Conservation (phyloP, 345 rosid species). For the Eucalyptus tenuipes region DNA sequence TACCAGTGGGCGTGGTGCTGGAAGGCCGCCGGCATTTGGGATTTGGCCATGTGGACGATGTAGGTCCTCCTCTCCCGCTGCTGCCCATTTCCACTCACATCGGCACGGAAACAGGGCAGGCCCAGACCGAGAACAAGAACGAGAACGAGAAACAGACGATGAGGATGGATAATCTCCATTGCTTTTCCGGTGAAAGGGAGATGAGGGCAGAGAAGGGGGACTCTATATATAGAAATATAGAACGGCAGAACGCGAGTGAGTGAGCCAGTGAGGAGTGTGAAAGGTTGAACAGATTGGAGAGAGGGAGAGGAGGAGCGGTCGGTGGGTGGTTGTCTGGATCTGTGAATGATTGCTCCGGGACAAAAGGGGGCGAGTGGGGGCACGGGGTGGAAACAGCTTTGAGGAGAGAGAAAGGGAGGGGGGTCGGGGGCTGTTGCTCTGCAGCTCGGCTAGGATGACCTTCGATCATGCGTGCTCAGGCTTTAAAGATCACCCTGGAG, state of each 20-base stretch:
- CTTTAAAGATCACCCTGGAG: neutral
- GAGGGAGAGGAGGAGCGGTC: neutral
- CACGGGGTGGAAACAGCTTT: neutral
- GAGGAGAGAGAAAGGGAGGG: neutral
- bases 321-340: slow-evolving; percentile 16
- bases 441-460: neutral
- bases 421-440: neutral
- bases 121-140: neutral
- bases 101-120: neutral
- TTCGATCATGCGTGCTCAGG: neutral
- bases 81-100: neutral
- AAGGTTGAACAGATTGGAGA: neutral
- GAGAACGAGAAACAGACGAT: neutral
- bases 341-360: slow-evolving; percentile 17
- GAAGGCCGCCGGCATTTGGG: slow-evolving; percentile 56
- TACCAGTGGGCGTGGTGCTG: slow-evolving; percentile 74
- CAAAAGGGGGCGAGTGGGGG: neutral
- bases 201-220: neutral
- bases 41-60: slow-evolving; percentile 83
- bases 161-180: neutral
- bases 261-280: neutral
- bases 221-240: neutral
- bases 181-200: neutral
- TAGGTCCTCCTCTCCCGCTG: slow-evolving; percentile 25
- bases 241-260: neutral